phyloP scores from a whole-genome alignment of 148 eudicot genomes.

The Rhododendron vialii region DNA sequence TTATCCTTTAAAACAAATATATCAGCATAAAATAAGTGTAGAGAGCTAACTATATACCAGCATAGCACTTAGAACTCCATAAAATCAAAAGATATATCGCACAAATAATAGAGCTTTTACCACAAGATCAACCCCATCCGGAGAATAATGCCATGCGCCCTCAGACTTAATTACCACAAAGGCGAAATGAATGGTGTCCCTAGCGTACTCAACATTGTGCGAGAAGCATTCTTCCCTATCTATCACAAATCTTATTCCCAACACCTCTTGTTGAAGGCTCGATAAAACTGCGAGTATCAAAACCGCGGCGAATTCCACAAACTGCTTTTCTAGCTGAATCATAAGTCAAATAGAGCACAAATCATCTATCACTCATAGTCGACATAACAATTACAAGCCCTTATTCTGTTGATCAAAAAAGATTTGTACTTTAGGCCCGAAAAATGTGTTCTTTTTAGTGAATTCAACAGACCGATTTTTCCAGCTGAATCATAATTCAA shows the following conservation, averaged over 20 bases:
- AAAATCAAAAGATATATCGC: neutral
- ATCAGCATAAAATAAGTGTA: neutral
- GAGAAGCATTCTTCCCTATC: constrained; percentile 90
- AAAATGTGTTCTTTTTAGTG: neutral
- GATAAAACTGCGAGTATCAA: constrained; percentile 28
- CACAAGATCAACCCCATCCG: constrained; percentile 88
- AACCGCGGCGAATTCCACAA: neutral
- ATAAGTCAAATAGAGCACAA: neutral
- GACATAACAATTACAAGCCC: neutral
- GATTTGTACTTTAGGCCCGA: neutral
- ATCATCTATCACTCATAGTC: neutral
- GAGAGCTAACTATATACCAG: neutral
- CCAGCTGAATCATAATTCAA: too few species aligned
- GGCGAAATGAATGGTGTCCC: constrained; percentile 61
- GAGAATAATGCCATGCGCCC: constrained; percentile 61
- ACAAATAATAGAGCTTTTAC: constrained; percentile 31
- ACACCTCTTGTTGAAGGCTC: constrained; percentile 35
- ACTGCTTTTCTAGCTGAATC: constrained; percentile 18
- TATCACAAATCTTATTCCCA: constrained; percentile 74
- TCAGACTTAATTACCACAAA: constrained; percentile 86
- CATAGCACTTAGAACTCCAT: neutral
- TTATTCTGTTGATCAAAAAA: too few species aligned
- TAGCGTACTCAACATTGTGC: constrained; percentile 72
- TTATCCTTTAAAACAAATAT: neutral
- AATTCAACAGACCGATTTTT: neutral